Percentiles rank a stretch among this genome's conserved stretches.
phyloP scores from a whole-genome alignment of 1,284 basidiomycete genomes.

The Trametes pubescens region DNA sequence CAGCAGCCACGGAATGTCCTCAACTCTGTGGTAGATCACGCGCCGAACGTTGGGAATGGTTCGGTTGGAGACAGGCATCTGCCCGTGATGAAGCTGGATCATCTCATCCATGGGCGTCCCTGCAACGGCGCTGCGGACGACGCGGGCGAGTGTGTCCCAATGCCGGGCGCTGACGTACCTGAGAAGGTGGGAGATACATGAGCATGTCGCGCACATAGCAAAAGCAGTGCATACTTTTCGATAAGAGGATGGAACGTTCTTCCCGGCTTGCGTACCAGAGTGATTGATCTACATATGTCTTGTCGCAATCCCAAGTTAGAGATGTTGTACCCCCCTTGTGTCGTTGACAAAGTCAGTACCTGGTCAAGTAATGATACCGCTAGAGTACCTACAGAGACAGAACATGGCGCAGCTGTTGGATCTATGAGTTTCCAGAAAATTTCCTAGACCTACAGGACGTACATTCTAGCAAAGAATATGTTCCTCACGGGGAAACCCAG shows the following conservation, averaged over 20 bases:
- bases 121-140: conserved; percentile 40
- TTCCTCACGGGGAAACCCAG: conserved; percentile 36
- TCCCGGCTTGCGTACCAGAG: conserved; percentile 36
- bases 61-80: too few relatives aligned
- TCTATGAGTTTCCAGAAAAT: too few relatives aligned
- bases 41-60: conserved; percentile 42
- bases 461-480: conserved; percentile 52
- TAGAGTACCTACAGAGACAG: conserved; percentile 49
- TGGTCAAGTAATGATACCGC: too few relatives aligned
- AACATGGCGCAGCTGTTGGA: conserved; percentile 49
- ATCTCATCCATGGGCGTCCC: conserved; percentile 49
- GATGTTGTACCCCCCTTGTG: conserved; percentile 55
- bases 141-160: conserved; percentile 47
- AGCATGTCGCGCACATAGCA: neutral
- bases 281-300: conserved; percentile 41
- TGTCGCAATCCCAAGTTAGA: conserved; percentile 35
- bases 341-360: conserved; percentile 27
- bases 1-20: conserved; percentile 39
- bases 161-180: conserved; percentile 48
- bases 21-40: conserved; percentile 43
- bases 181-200: neutral
- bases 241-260: conserved; percentile 30
- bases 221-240: conserved; percentile 21
- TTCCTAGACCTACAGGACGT: too few relatives aligned
- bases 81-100: conserved; percentile 44